These are phyloP conservation scores for Annulohypoxylon nitens DNA, from an alignment of 495 filamentous ascomycete genomes.

Conservation along the genomic window DNA sequence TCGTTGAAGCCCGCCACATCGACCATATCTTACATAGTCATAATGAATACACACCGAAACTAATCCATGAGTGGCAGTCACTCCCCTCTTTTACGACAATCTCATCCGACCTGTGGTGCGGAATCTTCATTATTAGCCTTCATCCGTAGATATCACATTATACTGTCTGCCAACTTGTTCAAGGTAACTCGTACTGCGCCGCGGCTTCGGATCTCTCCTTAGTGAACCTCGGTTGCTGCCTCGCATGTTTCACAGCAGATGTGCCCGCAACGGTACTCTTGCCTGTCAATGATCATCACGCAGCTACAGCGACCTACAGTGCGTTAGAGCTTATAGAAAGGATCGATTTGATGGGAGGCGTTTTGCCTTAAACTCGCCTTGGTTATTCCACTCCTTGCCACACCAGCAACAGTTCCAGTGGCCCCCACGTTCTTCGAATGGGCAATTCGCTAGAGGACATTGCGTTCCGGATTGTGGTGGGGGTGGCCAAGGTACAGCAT, in stretches of 20 bases:
- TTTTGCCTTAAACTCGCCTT: constrained; percentile 38
- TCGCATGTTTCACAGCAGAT: constrained; percentile 57
- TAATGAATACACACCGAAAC: constrained; percentile 17
- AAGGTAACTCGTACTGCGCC: constrained; percentile 2
- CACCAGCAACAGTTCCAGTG: constrained; percentile 61
- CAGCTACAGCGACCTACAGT: constrained; percentile 54
- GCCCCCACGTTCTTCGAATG: constrained; percentile 54
- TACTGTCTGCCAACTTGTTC: constrained; percentile 15
- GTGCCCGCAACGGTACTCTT: constrained; percentile 57
- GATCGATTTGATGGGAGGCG: neutral
- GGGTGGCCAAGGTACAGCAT: constrained; percentile 54
- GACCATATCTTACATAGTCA: constrained; percentile 20
- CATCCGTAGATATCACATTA: constrained; percentile 1
- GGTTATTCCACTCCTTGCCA: constrained; percentile 56
- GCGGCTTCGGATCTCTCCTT: neutral
- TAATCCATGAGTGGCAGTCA: constrained; percentile 23
- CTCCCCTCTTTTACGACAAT: constrained; percentile 11
- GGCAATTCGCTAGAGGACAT: constrained; percentile 54
- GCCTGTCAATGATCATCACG: constrained; percentile 57
- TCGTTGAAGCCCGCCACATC: constrained; percentile 31
- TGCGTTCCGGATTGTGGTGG: constrained; percentile 51
- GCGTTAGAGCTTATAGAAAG: constrained; percentile 15
- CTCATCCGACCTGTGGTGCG: constrained; percentile 10
- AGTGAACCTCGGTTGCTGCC: constrained; percentile 47
- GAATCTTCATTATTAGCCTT: constrained; percentile 3